Conservation (phyloP, 2,329 filamentous ascomycete species). For the Dactylellina sp. region DNA sequence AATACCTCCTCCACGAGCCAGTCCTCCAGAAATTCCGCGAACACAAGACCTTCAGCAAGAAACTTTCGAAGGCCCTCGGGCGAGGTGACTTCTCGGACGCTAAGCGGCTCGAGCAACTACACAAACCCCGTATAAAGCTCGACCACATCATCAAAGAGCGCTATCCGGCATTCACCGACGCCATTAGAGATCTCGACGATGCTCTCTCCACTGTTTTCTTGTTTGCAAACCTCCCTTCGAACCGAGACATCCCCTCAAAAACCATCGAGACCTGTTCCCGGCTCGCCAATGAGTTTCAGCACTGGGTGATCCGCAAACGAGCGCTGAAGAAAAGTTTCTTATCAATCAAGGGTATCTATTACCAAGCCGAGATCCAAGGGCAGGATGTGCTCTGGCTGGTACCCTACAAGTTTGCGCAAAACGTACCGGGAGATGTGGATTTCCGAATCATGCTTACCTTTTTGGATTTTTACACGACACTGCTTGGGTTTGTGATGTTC, state of each 20-base stretch:
- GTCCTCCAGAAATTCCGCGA: slow-evolving; percentile 94
- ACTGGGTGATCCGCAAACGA: slow-evolving; percentile 93
- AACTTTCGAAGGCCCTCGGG: slow-evolving; percentile 91
- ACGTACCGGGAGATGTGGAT: slow-evolving; percentile 91
- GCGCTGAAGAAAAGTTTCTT: slow-evolving; percentile 95
- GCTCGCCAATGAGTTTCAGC: slow-evolving; percentile 93
- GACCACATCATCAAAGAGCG: slow-evolving; percentile 98
- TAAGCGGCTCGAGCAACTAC: slow-evolving; percentile 87
- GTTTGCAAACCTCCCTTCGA: slow-evolving; percentile 95
- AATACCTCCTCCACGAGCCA: slow-evolving; percentile 97
- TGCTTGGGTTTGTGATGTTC: slow-evolving; percentile 96
- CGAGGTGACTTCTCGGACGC: slow-evolving; percentile 92
- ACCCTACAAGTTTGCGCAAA: slow-evolving; percentile 97
- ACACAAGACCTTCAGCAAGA: slow-evolving; percentile 96
- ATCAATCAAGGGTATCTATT: slow-evolving; percentile 99
- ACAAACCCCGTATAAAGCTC: slow-evolving; percentile 87
- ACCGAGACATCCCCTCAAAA: slow-evolving; percentile 87
- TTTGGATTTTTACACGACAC: slow-evolving; percentile 97
- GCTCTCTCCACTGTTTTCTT: slow-evolving; percentile 96
- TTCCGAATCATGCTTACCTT: slow-evolving; percentile 99
- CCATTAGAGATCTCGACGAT: slow-evolving; percentile 93
- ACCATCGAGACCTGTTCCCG: slow-evolving; percentile 95
- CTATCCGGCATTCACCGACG: slow-evolving; percentile 96
- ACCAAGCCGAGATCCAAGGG: slow-evolving; percentile 95
- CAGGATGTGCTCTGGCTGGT: slow-evolving; percentile 98